These are phyloP conservation scores for Pilaira anomala DNA, from an alignment of 192 early-diverging fungal genomes.

Conservation along the genomic window DNA sequence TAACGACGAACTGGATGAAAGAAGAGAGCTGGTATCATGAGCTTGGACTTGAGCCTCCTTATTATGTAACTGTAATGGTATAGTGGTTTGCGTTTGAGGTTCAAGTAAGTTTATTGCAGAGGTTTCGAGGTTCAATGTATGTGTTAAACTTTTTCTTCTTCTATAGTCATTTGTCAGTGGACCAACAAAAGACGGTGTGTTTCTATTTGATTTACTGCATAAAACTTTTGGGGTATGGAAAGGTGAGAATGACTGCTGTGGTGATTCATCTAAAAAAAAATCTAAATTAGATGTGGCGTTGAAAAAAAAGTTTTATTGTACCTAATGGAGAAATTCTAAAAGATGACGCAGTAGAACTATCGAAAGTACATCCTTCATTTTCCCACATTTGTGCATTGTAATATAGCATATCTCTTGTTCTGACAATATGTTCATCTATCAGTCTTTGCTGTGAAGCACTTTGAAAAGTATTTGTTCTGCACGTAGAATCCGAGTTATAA, in stretches of 20 bases:
- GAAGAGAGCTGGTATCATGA: no score
- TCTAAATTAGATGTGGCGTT: no score
- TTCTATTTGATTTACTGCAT: no score
- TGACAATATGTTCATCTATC: conserved; percentile 19
- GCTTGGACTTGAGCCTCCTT: no score
- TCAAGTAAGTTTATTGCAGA: not conserved
- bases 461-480: not conserved
- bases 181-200: no score
- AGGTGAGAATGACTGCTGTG: no score
- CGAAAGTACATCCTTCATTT: conserved; percentile 1
- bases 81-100: conserved; percentile 5
- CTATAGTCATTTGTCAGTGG: no score
- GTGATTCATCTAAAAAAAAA: no score
- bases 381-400: conserved; percentile 22
- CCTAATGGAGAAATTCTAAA: not conserved
- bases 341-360: conserved; percentile 6
- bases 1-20: no score
- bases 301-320: conserved; percentile 1
- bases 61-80: not conserved
- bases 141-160: no score
- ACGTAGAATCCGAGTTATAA: not conserved
- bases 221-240: no score
- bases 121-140: no score
- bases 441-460: not conserved
- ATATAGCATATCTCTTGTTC: conserved; percentile 21